These are phyloP conservation scores for Ichthyophthirius multifiliis DNA, from an alignment of 169 alveolate genomes.

Conservation along the genomic window DNA sequence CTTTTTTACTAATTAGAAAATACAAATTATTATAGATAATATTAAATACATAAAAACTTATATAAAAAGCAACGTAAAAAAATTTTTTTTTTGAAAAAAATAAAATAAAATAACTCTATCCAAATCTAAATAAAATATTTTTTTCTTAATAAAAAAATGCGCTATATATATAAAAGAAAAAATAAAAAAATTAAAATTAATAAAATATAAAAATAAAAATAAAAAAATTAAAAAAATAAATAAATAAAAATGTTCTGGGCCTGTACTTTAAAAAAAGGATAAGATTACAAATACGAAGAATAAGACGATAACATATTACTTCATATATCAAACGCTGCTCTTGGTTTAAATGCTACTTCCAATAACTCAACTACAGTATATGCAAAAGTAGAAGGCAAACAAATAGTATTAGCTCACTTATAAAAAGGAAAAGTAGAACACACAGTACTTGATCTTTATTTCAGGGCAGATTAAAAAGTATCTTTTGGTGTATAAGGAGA, in stretches of 20 bases:
- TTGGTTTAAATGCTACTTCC: not conserved
- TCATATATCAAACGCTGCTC: conserved; percentile 50
- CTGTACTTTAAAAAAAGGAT: conserved; percentile 42
- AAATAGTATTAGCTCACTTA: conserved; percentile 38
- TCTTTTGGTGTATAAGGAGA: conserved; percentile 43
- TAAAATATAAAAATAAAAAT: conserved; percentile 7
- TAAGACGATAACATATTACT: conserved; percentile 37
- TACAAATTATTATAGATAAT: no score
- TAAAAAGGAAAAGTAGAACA: conserved; percentile 48
- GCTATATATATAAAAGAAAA: not conserved
- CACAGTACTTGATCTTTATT: conserved; percentile 41
- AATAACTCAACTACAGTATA: not conserved
- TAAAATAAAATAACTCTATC: no score
- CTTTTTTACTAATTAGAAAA: no score
- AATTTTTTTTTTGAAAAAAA: no score
- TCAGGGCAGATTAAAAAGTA: conserved; percentile 45
- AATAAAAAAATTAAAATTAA: not conserved
- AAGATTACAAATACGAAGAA: conserved; percentile 44
- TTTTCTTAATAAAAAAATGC: no score
- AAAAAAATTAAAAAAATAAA: not conserved
- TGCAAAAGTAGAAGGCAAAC: conserved; percentile 48
- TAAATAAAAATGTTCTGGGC: conserved; percentile 59
- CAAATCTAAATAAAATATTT: no score
- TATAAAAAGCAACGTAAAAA: no score
- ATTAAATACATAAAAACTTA: no score